phyloP scores from a whole-genome alignment of 2,329 filamentous ascomycete species.

The Pseudocercospora crystallina region DNA sequence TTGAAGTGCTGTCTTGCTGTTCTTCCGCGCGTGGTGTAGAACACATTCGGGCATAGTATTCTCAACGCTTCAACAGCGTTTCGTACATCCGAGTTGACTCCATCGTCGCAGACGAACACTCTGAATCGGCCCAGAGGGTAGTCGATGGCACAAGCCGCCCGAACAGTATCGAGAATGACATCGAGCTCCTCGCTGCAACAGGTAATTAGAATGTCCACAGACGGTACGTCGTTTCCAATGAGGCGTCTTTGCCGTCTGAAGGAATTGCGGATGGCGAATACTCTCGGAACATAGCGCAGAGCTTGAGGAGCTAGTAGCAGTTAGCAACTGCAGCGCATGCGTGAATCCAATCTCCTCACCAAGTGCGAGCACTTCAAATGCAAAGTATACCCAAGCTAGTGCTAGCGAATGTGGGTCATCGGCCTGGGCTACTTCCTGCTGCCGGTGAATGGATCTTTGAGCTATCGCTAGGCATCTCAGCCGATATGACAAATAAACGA shows the following conservation, averaged over 20 bases:
- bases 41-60: constrained; percentile 39
- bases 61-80: constrained; percentile 38
- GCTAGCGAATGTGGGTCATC: no score
- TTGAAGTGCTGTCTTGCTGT: constrained; percentile 54
- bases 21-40: constrained; percentile 47
- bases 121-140: constrained; percentile 41
- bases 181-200: constrained; percentile 46
- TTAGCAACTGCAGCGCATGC: no score
- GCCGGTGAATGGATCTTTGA: no score
- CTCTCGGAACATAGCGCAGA: no score
- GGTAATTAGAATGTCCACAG: constrained; percentile 46
- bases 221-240: constrained; percentile 34
- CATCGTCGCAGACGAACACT: constrained; percentile 45
- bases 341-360: no score
- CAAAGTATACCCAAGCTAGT: no score
- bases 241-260: background rate
- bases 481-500: no score
- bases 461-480: no score
- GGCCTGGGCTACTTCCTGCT: no score
- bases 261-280: no score
- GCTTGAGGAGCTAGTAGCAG: no score
- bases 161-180: constrained; percentile 43
- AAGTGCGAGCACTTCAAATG: no score
- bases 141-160: constrained; percentile 41
- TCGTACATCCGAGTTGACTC: constrained; percentile 35